Conservation (phyloP, 441 rosid genomes). For the Gossypium davidsonii region DNA sequence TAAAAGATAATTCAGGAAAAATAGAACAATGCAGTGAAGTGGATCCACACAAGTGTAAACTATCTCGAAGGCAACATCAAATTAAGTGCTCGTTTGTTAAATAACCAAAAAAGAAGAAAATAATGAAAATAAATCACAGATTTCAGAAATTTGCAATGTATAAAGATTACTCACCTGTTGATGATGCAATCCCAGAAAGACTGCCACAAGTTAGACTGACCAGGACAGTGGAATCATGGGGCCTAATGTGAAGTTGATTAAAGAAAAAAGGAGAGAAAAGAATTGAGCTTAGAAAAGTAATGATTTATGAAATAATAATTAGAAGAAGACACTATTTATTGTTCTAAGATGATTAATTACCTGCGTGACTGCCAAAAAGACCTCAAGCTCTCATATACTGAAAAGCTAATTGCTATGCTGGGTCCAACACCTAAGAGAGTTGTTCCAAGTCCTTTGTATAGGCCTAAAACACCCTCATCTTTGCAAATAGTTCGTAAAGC, state of each 20-base stretch:
- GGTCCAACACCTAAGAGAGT: conserved; percentile 95
- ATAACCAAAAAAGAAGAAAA: neutral
- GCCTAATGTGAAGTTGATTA: conserved; percentile 37
- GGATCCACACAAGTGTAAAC: neutral
- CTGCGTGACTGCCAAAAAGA: conserved; percentile 72
- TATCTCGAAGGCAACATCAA: neutral
- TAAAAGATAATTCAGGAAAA: neutral
- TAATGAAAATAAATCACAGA: neutral
- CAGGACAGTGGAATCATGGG: conserved; percentile 55
- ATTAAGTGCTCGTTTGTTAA: neutral
- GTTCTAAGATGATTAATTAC: conserved; percentile 27
- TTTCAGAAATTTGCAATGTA: neutral
- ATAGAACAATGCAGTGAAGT: neutral
- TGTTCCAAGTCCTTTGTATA: conserved; percentile 93
- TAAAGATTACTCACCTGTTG: conserved; percentile 58
- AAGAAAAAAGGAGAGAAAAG: neutral
- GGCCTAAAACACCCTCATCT: conserved; percentile 82
- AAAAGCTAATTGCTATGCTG: conserved; percentile 82
- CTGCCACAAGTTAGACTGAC: conserved; percentile 90
- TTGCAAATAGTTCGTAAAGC: conserved; percentile 56
- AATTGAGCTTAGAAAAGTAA: neutral
- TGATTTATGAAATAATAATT: neutral
- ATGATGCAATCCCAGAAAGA: conserved; percentile 85
- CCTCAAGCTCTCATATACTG: conserved; percentile 76
- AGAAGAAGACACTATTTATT: neutral